Conservation (phyloP, 75 land plant genomes). For the Chamaecyparis obtusa region DNA sequence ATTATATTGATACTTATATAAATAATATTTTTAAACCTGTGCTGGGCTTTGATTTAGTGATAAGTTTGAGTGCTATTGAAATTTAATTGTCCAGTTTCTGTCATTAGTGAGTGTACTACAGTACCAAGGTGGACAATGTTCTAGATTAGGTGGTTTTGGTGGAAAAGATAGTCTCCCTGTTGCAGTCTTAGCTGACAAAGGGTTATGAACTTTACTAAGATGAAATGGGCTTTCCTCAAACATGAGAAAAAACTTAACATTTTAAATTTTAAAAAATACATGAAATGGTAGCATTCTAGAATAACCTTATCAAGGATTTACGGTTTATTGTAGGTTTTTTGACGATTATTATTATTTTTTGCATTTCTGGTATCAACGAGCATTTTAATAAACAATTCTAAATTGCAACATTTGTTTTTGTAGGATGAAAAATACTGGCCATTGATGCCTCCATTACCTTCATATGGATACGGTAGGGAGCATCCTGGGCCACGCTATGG, state of each 20-base stretch:
- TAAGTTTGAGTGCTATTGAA: background rate
- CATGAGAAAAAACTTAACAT: background rate
- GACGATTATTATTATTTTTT: background rate
- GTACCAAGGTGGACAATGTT: background rate
- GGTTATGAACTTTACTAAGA: background rate
- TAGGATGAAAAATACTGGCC: constrained; percentile 90
- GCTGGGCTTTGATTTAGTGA: background rate
- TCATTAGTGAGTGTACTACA: background rate
- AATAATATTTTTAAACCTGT: background rate
- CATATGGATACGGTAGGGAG: constrained; percentile 97
- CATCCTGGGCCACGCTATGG: constrained; percentile 94
- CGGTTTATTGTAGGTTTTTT: background rate
- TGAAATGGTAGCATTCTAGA: background rate
- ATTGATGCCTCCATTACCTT: constrained; percentile 88
- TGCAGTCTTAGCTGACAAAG: background rate
- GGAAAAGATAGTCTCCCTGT: background rate
- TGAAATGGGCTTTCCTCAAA: background rate
- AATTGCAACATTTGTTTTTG: constrained; percentile 5
- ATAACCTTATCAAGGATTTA: background rate
- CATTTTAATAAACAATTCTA: background rate
- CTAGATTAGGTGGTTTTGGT: background rate
- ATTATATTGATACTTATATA: background rate
- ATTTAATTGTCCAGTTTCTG: background rate
- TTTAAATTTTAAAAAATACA: background rate
- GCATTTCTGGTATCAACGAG: background rate